Base-by-base conservation (phyloP, 371 early-diverging fungal genomes). In the Haplosporangium sp. region DNA sequence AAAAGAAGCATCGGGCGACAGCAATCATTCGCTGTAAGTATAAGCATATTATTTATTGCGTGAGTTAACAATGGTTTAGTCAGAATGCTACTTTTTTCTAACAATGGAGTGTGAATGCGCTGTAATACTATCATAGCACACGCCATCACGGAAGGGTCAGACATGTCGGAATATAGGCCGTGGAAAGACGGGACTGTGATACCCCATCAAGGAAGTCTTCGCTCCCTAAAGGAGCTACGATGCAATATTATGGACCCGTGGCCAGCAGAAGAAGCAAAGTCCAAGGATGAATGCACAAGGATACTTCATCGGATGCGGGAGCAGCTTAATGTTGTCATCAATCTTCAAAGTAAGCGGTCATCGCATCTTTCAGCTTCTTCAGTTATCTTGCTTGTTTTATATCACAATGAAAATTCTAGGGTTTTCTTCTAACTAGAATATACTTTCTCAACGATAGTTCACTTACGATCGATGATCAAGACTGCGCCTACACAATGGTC, bases 241-340 rank as follows among this genome's bases (percentile, higher is more conserved):
- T 60, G 36, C 7, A 62, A 55, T 16, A 60, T 68, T 55, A 37
- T 74, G 53, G 65, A 72, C 8, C 79, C 79, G 16, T 77, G 79
- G 79, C 79, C 79, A 1, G 12, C 18, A 7, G 79, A 77, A 53
- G 65, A 67, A 20, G 59, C 79, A 5, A 64, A 46, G 45, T 59
- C 79, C 10, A 71, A 52, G 56, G 79, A 72, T 38, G 79, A 77
- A 46, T 77, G 79, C 37, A 67, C 73, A 11, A 42, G 72, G 23
- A 48, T 77, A 10, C 68, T 77, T 6, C 79, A 77, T 53, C 79
- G 79, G 1, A 77, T 77, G 79, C 79, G 79, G 7, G 79, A 77
- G 55, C 79, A 77, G 40, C 54, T 77, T 53, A 77, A 77, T 16
- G 64, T 77, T 43, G 79, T 77, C 43, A 77, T 77, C 45, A 77